Conservation (phyloP, 2,329 filamentous ascomycete species). For the Ceratocystis papillata region DNA sequence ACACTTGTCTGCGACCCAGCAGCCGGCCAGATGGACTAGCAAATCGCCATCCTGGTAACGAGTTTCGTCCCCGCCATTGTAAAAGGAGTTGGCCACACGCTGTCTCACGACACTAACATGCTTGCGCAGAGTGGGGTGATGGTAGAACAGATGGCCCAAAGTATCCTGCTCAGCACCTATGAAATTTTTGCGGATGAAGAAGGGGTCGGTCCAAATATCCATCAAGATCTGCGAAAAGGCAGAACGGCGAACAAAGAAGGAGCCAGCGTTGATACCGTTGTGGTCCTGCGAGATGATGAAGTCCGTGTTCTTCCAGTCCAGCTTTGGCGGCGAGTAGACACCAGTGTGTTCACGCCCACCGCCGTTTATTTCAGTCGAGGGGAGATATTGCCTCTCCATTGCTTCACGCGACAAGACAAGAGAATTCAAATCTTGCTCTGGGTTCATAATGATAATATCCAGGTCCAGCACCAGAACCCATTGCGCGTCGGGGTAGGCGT, state of each 20-base stretch:
- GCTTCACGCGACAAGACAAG: slow-evolving; percentile 23
- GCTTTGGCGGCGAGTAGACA: slow-evolving; percentile 17
- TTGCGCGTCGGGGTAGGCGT: slow-evolving; percentile 23
- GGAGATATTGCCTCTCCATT: slow-evolving; percentile 21
- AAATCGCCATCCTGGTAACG: slow-evolving; percentile 22
- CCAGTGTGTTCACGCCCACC: slow-evolving; percentile 18
- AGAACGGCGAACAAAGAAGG: slow-evolving; percentile 23
- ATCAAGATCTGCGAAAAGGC: slow-evolving; percentile 22
- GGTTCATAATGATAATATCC: slow-evolving; percentile 24
- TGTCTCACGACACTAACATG: slow-evolving; percentile 23
- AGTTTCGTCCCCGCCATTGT: slow-evolving; percentile 22
- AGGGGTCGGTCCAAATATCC: slow-evolving; percentile 24
- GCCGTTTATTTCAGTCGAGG: slow-evolving; percentile 20
- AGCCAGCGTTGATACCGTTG: slow-evolving; percentile 24
- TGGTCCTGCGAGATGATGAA: slow-evolving; percentile 24
- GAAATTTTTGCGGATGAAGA: slow-evolving; percentile 24
- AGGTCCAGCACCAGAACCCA: slow-evolving; percentile 24
- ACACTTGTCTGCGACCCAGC: slow-evolving; percentile 22
- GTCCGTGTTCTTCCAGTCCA: slow-evolving; percentile 24
- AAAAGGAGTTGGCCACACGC: slow-evolving; percentile 23
- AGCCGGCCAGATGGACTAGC: slow-evolving; percentile 23
- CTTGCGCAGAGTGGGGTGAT: slow-evolving; percentile 23
- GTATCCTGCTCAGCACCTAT: slow-evolving; percentile 23
- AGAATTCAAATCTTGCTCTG: slow-evolving; percentile 22
- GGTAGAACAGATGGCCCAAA: slow-evolving; percentile 22